phyloP scores from a whole-genome alignment of 495 filamentous ascomycete genomes.

The Trichoderma orchidacearum region DNA sequence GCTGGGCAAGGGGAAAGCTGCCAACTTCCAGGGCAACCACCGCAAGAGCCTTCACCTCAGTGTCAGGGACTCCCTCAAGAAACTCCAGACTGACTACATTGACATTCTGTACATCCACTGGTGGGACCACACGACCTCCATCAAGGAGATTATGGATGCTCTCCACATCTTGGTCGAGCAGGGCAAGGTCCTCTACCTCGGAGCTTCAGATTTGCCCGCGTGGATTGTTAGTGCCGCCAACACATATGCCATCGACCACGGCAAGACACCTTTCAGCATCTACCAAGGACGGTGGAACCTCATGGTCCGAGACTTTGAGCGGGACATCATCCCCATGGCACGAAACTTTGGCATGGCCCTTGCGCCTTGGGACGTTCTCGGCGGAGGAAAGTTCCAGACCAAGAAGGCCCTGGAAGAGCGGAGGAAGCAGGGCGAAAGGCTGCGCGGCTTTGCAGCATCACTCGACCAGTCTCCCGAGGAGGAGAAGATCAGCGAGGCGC shows the following conservation, averaged over 20 bases:
- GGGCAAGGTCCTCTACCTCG: slow-evolving; percentile 51
- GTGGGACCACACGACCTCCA: slow-evolving; percentile 46
- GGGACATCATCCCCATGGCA: slow-evolving; percentile 44
- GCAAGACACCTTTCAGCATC: slow-evolving; percentile 46
- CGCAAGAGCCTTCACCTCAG: slow-evolving; percentile 38
- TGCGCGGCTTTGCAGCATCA: slow-evolving; percentile 16
- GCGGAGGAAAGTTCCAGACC: slow-evolving; percentile 39
- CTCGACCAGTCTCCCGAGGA: slow-evolving; percentile 23
- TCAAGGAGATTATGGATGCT: slow-evolving; percentile 47
- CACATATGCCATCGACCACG: slow-evolving; percentile 43
- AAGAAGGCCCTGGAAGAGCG: slow-evolving; percentile 21
- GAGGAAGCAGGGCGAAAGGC: slow-evolving; percentile 18
- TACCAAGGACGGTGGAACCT: slow-evolving; percentile 55
- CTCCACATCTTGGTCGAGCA: slow-evolving; percentile 41
- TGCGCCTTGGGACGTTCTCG: slow-evolving; percentile 41
- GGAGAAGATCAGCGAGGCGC: slow-evolving; percentile 22
- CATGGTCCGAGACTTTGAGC: slow-evolving; percentile 37
- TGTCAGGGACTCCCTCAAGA: slow-evolving; percentile 40
- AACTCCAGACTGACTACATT: slow-evolving; percentile 51
- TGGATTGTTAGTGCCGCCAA: slow-evolving; percentile 51
- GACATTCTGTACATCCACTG: slow-evolving; percentile 52
- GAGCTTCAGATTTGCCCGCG: slow-evolving; percentile 48
- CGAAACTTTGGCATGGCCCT: slow-evolving; percentile 43
- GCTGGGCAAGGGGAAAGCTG: slow-evolving; percentile 7
- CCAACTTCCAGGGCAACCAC: slow-evolving; percentile 44